Conservation (phyloP, 1,284 basidiomycete genomes). For the Rhodotorula mucilaginosa region DNA sequence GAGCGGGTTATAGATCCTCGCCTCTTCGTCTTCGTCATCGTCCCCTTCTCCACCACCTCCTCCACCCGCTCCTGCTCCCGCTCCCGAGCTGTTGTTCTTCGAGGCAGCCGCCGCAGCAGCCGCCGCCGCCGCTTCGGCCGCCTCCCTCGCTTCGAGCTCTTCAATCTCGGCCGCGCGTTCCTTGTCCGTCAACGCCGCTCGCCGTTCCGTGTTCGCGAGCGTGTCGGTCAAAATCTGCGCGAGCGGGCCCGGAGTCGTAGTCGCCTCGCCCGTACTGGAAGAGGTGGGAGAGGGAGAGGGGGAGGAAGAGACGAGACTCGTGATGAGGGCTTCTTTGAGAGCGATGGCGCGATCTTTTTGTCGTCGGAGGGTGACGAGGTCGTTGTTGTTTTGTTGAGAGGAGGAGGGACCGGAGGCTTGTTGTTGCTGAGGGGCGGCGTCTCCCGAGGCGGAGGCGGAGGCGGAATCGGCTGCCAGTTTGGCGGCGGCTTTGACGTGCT, state of each 20-base stretch:
- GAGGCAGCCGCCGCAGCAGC: conserved; percentile 52
- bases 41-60: conserved; percentile 50
- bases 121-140: conserved; percentile 56
- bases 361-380: conserved; percentile 50
- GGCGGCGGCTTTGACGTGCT: conserved; percentile 83
- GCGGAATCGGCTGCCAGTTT: conserved; percentile 54
- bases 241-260: conserved; percentile 52
- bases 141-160: conserved; percentile 54
- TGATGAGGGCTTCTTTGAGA: conserved; percentile 67
- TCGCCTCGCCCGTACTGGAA: neutral
- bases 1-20: conserved; percentile 94
- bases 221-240: conserved; percentile 74
- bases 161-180: conserved; percentile 95
- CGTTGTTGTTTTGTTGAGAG: conserved; percentile 31
- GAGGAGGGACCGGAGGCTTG: conserved; percentile 38
- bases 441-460: no score
- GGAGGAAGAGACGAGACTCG: conserved; percentile 54
- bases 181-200: conserved; percentile 90
- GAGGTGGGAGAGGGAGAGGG: neutral
- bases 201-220: conserved; percentile 91
- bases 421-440: conserved; percentile 24
- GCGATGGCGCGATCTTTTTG: conserved; percentile 68
- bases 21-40: conserved; percentile 89
- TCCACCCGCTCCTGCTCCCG: no score
- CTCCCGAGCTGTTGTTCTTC: conserved; percentile 14